Percentiles rank a stretch among this genome's conserved stretches.
phyloP scores from a whole-genome alignment of 2,329 filamentous ascomycete genomes.

The Cryphonectria radicalis region DNA sequence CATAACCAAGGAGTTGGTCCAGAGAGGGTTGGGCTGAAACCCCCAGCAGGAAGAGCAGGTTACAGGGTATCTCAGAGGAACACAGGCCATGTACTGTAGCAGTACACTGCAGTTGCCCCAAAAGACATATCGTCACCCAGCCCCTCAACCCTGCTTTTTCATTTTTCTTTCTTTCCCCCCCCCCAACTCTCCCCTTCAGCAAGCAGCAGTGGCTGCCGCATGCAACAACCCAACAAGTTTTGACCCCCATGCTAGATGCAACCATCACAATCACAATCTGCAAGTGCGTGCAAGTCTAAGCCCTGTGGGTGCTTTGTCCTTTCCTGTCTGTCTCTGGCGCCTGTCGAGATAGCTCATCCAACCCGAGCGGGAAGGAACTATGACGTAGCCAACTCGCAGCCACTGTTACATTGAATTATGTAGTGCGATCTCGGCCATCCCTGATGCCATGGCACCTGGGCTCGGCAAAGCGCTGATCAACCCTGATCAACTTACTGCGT shows the following conservation, averaged over 20 bases:
- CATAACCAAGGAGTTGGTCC: not conserved
- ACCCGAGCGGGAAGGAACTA: slow-evolving; percentile 1
- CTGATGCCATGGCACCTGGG: not conserved
- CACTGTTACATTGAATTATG: not conserved
- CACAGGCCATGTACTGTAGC: not conserved
- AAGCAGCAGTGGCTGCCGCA: not conserved
- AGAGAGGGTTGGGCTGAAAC: not conserved
- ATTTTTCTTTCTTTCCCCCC: not conserved
- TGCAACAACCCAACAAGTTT: slow-evolving; percentile 8
- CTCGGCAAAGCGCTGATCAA: not conserved
- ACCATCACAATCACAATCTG: slow-evolving; percentile 1
- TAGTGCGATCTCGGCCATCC: not conserved
- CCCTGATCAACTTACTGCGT: not conserved
- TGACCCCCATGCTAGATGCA: not conserved
- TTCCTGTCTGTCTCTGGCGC: not conserved
- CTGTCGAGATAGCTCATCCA: not conserved
- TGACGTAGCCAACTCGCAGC: not conserved
- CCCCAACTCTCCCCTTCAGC: not conserved
- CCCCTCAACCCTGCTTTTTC: no score
- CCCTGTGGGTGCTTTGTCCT: not conserved
- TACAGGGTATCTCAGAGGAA: not conserved
- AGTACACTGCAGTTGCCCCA: not conserved
- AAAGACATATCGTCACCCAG: slow-evolving; percentile 2
- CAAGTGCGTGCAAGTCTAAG: no score
- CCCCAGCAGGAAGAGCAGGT: not conserved